Evolutionary conservation across 2,329 filamentous ascomycete genomes (phyloP).

Genomic region (Fusarium setosum): DNA sequence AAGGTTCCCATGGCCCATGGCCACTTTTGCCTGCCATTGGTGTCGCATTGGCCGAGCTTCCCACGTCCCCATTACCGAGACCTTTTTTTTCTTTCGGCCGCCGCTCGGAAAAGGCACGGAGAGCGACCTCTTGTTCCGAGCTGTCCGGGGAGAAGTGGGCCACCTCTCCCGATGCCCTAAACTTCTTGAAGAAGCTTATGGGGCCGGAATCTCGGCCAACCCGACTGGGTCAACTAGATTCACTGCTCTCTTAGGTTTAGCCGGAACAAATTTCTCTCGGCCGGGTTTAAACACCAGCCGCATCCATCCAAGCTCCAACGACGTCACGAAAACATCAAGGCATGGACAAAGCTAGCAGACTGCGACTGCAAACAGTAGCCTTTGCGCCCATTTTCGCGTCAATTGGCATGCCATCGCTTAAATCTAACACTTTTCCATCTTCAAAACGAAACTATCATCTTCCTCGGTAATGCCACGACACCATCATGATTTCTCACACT

Average conservation of each 20-base stretch:
- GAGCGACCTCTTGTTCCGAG: constrained; percentile 38
- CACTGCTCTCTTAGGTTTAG: constrained; percentile 18
- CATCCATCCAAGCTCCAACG: constrained; percentile 11
- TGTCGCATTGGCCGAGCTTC: constrained; percentile 38
- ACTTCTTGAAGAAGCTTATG: constrained; percentile 15
- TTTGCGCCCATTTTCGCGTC: background rate
- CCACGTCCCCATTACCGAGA: constrained; percentile 22
- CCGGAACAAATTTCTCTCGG: background rate
- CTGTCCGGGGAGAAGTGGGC: constrained; percentile 27
- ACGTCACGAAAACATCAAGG: constrained; percentile 20
- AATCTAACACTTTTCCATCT: background rate
- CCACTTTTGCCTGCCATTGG: constrained; percentile 20
- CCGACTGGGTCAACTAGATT: constrained; percentile 16
- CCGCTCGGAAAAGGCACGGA: constrained; percentile 37
- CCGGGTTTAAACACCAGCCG: background rate
- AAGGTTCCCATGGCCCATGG: constrained; percentile 29
- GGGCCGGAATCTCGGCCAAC: constrained; percentile 8
- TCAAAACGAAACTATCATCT: background rate
- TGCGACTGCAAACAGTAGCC: background rate
- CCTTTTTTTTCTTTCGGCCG: constrained; percentile 35
- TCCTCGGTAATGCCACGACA: background rate
- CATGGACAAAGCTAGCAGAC: background rate
- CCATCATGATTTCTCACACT: constrained; percentile 24
- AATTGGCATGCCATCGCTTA: background rate
- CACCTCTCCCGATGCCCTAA: background rate